Base-by-base conservation (phyloP, 1,284 basidiomycete genomes). In the Ganoderma resinaceum region DNA sequence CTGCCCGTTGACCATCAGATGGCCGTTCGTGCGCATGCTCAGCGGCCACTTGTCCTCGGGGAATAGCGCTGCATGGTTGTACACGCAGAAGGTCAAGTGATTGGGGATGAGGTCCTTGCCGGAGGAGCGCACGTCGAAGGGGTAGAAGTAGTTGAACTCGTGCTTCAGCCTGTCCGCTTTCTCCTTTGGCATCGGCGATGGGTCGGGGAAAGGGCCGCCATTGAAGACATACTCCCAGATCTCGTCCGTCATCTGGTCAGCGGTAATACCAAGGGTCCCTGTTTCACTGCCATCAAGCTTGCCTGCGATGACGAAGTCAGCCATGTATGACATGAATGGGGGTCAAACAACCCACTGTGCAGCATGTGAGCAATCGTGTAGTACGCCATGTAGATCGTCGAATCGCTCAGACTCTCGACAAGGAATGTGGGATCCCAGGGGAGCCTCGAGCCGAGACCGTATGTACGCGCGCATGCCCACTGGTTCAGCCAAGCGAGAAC, bases 321-420 rank as follows among this genome's bases (percentile, higher is more conserved):
- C 12, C 43, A 59, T 35, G 4, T 53, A 33, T 8, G 6, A 29
- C 23, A 67, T 57, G 58, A 46, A 49, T 9, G 63, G n/a, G 2
- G 26, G 62, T 37, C 1, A 40, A 63, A 38, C 55, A 35, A 76
- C 88, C 35, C 74, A 93, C 95, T 89, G 76, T 98, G 96, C 69
- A 98, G 84, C 40, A 96, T 83, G 80, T 98, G 91, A 8, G 96
- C 90, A 69, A 99, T 89, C 7, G 98, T 98, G 84, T 99, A 99
- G 84, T 98, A 99, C 40, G 94, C 89, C 97, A 98, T 99, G 85
- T 99, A 99, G 80, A 99, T 94, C 35, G 98, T 99, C 16, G 97
- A 99, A 82, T 99, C 98, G 74, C 94, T 97, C 78, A 99, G 82
- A 76, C 95, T 96, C 82, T 99, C 98, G 62, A 99, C 96, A 76